Base-by-base conservation (phyloP, 2,329 filamentous ascomycete genomes). In the Hymenoscyphus fructigenus region DNA sequence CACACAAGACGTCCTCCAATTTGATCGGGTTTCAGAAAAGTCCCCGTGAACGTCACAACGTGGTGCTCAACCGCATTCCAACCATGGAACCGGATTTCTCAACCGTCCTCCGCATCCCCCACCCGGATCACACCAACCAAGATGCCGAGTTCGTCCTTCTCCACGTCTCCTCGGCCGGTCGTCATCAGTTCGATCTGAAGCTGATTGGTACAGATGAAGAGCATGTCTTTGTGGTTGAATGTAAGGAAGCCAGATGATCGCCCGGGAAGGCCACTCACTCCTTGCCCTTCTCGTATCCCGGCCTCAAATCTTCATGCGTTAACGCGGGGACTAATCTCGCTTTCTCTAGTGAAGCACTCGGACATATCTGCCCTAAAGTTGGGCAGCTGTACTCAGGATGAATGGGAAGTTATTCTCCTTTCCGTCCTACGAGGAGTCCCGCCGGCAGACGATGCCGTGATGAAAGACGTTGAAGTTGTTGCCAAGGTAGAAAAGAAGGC, bases 331-430 rank as follows among this genome's bases (percentile, higher is more conserved):
- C 71, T 73, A 68, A 74, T 71, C 64, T 63, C 28, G 50, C 60
- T 60, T 41, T 60, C 20, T 63, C 58, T 73, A 86, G 84, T 90
- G 69, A 84, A 83, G 74, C 85, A 89, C 65, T 82, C 82, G 70
- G 80, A 79, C 44, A 76, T 86, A 60, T 77, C 80, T 44, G 81
- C 82, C 9, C 79, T 88, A 58, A 84, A 82, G 68, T 78, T 81
- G 29, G 80, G 81, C 70, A 85, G 82, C 68, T 83, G 84, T 66
- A 80, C 82, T 26, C 78, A 85, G 64, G 79, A 82, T n/a, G 88
- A 92, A 75, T 93, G 90, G 90, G 82, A 87, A 74, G 72, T 76
- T 15, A 83, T 90, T 60, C 77, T 93, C 20, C 78, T 79, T 57
- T 80, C 82, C 57, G 77, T 88, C 58, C 79, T 93, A 38, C 79